Percentiles rank a stretch among this genome's conserved stretches.
These are phyloP conservation scores for Trichopus zeylanicus DNA, from an alignment of 116 monocot species.

Conservation along the genomic window DNA sequence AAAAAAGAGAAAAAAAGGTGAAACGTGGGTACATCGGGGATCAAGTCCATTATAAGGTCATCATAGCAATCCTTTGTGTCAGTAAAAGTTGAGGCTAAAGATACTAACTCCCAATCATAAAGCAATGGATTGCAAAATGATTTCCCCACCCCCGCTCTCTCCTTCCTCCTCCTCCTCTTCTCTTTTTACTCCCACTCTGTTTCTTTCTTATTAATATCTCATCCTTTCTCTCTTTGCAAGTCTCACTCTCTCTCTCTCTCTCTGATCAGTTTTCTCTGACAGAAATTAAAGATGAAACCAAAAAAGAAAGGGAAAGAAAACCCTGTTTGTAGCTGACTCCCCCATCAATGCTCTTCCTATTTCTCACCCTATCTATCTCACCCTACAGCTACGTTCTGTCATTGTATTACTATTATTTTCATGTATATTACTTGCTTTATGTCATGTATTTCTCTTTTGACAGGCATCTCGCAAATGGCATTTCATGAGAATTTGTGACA, in stretches of 20 bases:
- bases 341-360: slow-evolving; percentile 7
- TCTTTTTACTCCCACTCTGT: not conserved
- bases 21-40: not conserved
- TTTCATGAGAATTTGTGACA: no score
- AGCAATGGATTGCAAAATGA: slow-evolving; percentile 27
- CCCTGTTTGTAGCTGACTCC: slow-evolving; percentile 5
- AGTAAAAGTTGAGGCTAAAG: slow-evolving; percentile 3
- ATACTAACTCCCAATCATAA: slow-evolving; percentile 14
- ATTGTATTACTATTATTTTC: no score
- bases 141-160: slow-evolving; percentile 1
- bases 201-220: not conserved
- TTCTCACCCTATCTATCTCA: no score
- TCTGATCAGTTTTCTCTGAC: not conserved
- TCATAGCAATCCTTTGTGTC: slow-evolving; percentile 10
- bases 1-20: slow-evolving; percentile 1
- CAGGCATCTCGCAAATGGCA: no score
- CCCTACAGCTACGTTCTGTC: no score
- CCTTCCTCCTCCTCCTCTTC: not conserved
- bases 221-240: not conserved
- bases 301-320: slow-evolving; percentile 4
- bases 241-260: no score
- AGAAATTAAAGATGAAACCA: not conserved
- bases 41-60: slow-evolving; percentile 5
- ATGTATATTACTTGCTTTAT: no score
- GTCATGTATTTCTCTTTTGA: no score